A percentile compares a stretch with the other conserved stretches of the same genome.
phyloP scores from a whole-genome alignment of 2,329 filamentous ascomycete species.

The Sarocladiaceae sp. region DNA sequence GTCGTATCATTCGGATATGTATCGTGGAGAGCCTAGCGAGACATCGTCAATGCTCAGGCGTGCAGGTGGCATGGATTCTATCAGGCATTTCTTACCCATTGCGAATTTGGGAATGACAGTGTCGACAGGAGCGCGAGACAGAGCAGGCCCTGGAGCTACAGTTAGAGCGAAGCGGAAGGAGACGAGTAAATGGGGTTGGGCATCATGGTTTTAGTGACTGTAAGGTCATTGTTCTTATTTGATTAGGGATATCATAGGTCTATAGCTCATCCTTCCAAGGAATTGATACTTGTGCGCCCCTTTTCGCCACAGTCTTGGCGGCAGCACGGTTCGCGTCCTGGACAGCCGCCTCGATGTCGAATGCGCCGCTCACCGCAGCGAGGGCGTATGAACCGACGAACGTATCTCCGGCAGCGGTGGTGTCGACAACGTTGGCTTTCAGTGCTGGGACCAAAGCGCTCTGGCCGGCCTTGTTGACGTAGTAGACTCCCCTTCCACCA shows the following conservation, averaged over 20 bases:
- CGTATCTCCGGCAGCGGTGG: slow-evolving; percentile 89
- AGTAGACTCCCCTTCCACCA: slow-evolving; percentile 72
- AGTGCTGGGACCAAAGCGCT: slow-evolving; percentile 53
- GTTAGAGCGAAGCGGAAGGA: slow-evolving; percentile 8
- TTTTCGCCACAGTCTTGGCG: slow-evolving; percentile 34
- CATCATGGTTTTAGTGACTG: slow-evolving; percentile 13
- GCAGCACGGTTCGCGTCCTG: slow-evolving; percentile 46
- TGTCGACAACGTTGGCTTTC: slow-evolving; percentile 77
- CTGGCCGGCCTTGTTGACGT: slow-evolving; percentile 36
- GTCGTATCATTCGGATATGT: slow-evolving; percentile 1
- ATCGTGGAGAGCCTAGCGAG: neutral
- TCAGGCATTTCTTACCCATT: neutral
- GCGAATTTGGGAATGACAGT: neutral
- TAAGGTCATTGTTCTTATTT: slow-evolving; percentile 14
- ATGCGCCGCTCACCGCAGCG: slow-evolving; percentile 27
- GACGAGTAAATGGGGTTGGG: slow-evolving; percentile 14
- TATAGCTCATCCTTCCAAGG: slow-evolving; percentile 37
- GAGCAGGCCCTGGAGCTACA: neutral
- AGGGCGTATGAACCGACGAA: slow-evolving; percentile 87
- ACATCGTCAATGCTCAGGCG: neutral
- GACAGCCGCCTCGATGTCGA: slow-evolving; percentile 51
- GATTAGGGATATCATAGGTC: neutral
- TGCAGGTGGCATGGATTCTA: neutral
- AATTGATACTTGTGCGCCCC: slow-evolving; percentile 37
- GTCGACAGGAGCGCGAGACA: neutral